These are phyloP conservation scores for Emmonsiellopsis sp. DNA, from an alignment of 2,329 filamentous ascomycete genomes.

Conservation along the genomic window DNA sequence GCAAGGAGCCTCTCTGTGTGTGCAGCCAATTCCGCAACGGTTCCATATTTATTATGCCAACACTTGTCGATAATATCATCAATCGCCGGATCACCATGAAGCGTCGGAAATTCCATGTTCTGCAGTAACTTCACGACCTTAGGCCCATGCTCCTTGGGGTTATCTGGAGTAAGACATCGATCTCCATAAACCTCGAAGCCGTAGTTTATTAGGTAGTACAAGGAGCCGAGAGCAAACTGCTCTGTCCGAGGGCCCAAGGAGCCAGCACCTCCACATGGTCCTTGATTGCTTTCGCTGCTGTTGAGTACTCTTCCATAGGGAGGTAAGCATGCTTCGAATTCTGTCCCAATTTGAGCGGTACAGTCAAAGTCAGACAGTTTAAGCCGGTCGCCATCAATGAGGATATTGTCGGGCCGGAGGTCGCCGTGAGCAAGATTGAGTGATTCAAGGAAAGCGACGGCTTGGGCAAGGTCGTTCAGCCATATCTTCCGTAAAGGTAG, in stretches of 20 bases:
- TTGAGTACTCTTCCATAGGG: constrained; percentile 21
- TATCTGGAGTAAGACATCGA: constrained; percentile 16
- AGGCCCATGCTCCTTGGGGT: constrained; percentile 9
- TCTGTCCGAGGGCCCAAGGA: constrained; percentile 21
- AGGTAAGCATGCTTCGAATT: constrained; percentile 16
- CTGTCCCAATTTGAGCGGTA: constrained; percentile 18
- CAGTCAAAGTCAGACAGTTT: constrained; percentile 23
- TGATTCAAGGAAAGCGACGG: constrained; percentile 23
- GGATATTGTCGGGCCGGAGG: constrained; percentile 23
- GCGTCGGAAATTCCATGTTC: constrained; percentile 17
- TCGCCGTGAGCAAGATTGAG: constrained; percentile 26
- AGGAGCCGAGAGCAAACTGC: constrained; percentile 23
- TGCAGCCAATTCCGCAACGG: constrained; percentile 4
- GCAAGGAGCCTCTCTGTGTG: constrained; percentile 4
- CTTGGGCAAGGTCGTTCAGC: constrained; percentile 25
- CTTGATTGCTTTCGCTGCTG: constrained; percentile 12
- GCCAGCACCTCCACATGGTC: constrained; percentile 13
- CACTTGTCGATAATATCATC: constrained; percentile 16
- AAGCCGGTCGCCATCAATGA: constrained; percentile 20
- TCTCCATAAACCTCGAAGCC: constrained; percentile 23
- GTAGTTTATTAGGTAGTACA: constrained; percentile 26
- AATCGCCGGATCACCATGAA: constrained; percentile 18
- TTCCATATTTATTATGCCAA: constrained; percentile 8
- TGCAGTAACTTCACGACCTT: constrained; percentile 15
- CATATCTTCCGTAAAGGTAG: constrained; percentile 19